These are phyloP conservation scores for Fusarium cicatricum DNA, from an alignment of 2,329 filamentous ascomycete genomes.

Conservation along the genomic window DNA sequence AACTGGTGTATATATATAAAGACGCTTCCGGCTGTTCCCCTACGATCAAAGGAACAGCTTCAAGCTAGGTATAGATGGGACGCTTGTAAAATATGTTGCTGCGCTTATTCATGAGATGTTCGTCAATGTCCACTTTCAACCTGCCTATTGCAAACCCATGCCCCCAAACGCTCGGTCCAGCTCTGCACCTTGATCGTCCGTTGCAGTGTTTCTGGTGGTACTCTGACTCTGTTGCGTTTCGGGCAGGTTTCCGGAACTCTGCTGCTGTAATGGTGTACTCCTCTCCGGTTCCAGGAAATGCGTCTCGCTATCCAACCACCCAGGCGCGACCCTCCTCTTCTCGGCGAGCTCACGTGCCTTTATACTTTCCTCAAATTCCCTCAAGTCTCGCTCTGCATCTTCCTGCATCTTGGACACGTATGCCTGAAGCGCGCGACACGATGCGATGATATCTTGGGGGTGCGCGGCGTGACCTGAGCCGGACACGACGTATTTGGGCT, in stretches of 20 bases:
- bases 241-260: constrained; percentile 36
- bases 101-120: constrained; percentile 18
- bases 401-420: constrained; percentile 76
- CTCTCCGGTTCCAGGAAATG: constrained; percentile 74
- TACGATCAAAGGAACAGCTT: too few relatives aligned
- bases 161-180: constrained; percentile 66
- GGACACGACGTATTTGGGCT: constrained; percentile 78
- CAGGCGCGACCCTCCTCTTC: constrained; percentile 80
- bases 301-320: constrained; percentile 80
- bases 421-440: constrained; percentile 79
- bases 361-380: constrained; percentile 74
- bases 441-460: constrained; percentile 83
- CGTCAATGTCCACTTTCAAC: constrained; percentile 4
- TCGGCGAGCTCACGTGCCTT: constrained; percentile 74
- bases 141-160: constrained; percentile 48
- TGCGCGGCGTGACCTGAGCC: constrained; percentile 82
- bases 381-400: constrained; percentile 73
- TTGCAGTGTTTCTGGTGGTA: constrained; percentile 37
- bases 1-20: background rate
- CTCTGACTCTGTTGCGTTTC: constrained; percentile 22
- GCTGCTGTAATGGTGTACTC: constrained; percentile 43
- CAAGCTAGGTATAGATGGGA: background rate
- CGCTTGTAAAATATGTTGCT: constrained; percentile 5
- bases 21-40: background rate
- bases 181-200: constrained; percentile 62